Evolutionary conservation across 2,329 filamentous ascomycete species (phyloP).

Genomic region (Tympanopsis confertula): DNA sequence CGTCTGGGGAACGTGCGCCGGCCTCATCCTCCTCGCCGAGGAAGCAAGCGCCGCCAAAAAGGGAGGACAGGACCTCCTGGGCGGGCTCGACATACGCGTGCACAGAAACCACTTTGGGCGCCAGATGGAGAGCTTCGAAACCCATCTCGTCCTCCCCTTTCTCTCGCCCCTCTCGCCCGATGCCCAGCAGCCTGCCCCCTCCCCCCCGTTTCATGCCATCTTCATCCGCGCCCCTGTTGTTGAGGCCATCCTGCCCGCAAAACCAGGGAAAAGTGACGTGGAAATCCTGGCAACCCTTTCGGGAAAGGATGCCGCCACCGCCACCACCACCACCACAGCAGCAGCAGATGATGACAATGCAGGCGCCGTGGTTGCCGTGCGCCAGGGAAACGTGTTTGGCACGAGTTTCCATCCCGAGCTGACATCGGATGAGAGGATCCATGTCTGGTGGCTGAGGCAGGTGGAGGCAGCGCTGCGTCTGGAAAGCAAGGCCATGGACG

Average conservation of each 20-base stretch:
- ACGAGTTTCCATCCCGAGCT: conserved; percentile 94
- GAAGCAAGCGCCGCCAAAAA: neutral
- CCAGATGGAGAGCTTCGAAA: conserved; percentile 56
- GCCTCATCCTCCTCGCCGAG: neutral
- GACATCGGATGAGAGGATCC: conserved; percentile 77
- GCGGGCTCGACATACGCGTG: neutral
- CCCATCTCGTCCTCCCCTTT: conserved; percentile 62
- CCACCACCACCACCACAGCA: conserved; percentile 32
- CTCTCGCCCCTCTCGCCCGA: conserved; percentile 26
- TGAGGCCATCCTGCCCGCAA: conserved; percentile 56
- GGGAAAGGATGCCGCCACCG: conserved; percentile 15
- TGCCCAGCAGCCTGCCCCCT: conserved; percentile 6
- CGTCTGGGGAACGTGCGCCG: neutral
- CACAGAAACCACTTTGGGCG: conserved; percentile 7
- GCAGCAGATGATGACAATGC: conserved; percentile 17
- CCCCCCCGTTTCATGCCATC: conserved; percentile 61
- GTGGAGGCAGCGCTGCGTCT: conserved; percentile 24
- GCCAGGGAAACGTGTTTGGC: conserved; percentile 83
- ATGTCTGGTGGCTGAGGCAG: conserved; percentile 82
- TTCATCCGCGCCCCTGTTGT: conserved; percentile 95
- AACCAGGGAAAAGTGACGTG: conserved; percentile 18
- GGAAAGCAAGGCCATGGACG: neutral
- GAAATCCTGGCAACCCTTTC: conserved; percentile 40
- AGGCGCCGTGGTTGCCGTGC: conserved; percentile 76
- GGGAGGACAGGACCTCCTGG: neutral